These are phyloP conservation scores for Ogataea ramenticola DNA, from an alignment of 805 yeast species.

Conservation along the genomic window DNA sequence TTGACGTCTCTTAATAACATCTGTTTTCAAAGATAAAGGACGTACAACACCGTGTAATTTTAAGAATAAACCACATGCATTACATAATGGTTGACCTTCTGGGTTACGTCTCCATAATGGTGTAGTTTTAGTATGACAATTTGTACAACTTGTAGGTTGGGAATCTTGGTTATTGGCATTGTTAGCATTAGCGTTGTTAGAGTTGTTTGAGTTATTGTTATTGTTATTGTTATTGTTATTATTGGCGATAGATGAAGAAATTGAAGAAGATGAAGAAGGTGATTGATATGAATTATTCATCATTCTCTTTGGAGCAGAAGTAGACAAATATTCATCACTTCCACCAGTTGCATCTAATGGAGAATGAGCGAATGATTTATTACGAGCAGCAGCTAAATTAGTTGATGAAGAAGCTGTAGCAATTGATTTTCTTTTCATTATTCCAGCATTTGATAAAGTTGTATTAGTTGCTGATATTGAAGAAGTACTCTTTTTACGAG, in stretches of 20 bases:
- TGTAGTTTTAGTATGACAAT: constrained; percentile 87
- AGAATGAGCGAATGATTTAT: constrained; percentile 1
- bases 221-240: background rate
- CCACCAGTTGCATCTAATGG: background rate
- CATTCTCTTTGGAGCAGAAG: constrained; percentile 1
- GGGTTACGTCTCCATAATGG: constrained; percentile 95
- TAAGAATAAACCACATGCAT: constrained; percentile 91
- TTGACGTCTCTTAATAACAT: constrained; percentile 87
- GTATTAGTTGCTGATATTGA: background rate
- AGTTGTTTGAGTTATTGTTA: background rate
- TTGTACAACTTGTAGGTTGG: constrained; percentile 46
- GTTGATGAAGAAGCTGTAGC: background rate
- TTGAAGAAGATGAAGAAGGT: background rate
- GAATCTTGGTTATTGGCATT: background rate
- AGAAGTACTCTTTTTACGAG: background rate
- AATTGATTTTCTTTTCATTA: background rate
- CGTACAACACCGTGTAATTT: constrained; percentile 94
- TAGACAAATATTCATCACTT: background rate
- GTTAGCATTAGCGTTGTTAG: background rate
- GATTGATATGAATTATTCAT: background rate
- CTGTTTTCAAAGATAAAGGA: constrained; percentile 85
- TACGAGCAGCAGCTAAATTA: background rate
- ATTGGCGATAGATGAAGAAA: background rate
- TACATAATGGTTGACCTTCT: constrained; percentile 87
- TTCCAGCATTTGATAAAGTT: background rate